phyloP scores from a whole-genome alignment of 805 yeast species.

The Candida verbasci region DNA sequence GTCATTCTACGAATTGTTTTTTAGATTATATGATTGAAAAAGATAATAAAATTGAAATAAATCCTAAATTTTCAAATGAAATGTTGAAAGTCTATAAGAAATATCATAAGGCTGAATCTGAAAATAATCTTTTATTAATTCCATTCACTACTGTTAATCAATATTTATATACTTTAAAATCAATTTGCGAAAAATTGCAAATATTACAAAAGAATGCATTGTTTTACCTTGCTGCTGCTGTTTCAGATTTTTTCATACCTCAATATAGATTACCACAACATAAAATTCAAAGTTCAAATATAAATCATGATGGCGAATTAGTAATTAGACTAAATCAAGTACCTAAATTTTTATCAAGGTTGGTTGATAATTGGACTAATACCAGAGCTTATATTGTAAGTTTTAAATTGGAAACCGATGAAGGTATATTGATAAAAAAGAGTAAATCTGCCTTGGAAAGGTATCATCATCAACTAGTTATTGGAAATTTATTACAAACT shows the following conservation, averaged over 20 bases:
- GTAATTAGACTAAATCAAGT: slow-evolving; percentile 90
- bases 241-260: slow-evolving; percentile 93
- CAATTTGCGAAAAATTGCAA: slow-evolving; percentile 58
- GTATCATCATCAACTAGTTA: slow-evolving; percentile 89
- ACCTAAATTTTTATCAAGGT: slow-evolving; percentile 83
- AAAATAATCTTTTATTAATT: slow-evolving; percentile 55
- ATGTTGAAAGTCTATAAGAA: slow-evolving; percentile 59
- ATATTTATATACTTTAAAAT: slow-evolving; percentile 77
- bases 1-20: slow-evolving; percentile 80
- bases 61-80: slow-evolving; percentile 52
- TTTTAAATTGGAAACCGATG: slow-evolving; percentile 90
- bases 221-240: slow-evolving; percentile 95
- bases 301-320: slow-evolving; percentile 63
- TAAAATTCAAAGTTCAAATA: slow-evolving; percentile 75
- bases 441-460: slow-evolving; percentile 75
- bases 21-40: slow-evolving; percentile 72
- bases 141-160: slow-evolving; percentile 97
- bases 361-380: slow-evolving; percentile 94
- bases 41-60: slow-evolving; percentile 56
- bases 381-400: slow-evolving; percentile 91
- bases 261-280: slow-evolving; percentile 83
- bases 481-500: slow-evolving; percentile 87
- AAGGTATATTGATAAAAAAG: slow-evolving; percentile 62
- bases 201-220: slow-evolving; percentile 54
- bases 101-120: slow-evolving; percentile 46